A percentile compares a stretch with the other conserved stretches of the same genome.
phyloP scores from a whole-genome alignment of 2,329 filamentous ascomycete species.

The Apiospora hydei region DNA sequence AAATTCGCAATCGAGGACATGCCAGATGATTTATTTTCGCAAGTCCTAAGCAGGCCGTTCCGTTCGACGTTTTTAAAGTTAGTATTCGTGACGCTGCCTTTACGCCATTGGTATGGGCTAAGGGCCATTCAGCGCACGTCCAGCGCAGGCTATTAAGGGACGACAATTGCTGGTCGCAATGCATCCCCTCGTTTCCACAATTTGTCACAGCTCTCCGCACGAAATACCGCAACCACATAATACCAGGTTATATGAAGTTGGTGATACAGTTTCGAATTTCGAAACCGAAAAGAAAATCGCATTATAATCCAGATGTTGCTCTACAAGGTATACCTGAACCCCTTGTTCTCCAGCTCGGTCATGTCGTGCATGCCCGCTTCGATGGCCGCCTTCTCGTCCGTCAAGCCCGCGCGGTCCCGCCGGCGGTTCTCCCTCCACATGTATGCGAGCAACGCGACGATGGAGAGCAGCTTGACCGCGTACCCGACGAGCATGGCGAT shows the following conservation, averaged over 20 bases:
- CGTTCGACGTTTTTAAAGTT: neutral
- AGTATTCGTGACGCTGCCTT: slow-evolving; percentile 3
- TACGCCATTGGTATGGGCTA: neutral
- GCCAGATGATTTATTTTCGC: neutral
- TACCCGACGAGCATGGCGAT: slow-evolving; percentile 44
- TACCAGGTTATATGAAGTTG: neutral
- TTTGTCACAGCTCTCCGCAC: neutral
- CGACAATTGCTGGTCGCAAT: neutral
- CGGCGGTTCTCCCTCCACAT: slow-evolving; percentile 40
- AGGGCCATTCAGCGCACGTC: neutral
- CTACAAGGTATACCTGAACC: slow-evolving; percentile 40
- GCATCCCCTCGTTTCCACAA: neutral
- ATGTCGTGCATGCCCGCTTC: slow-evolving; percentile 42
- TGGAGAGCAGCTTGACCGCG: slow-evolving; percentile 37
- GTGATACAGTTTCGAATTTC: neutral
- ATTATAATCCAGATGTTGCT: neutral
- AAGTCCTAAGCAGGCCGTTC: neutral
- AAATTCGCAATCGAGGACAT: neutral
- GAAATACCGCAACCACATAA: neutral
- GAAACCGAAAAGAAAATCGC: neutral
- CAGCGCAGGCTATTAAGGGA: neutral
- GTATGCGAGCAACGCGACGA: slow-evolving; percentile 40
- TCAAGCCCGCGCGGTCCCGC: slow-evolving; percentile 38
- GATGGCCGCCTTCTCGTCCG: slow-evolving; percentile 39
- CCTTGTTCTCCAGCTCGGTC: slow-evolving; percentile 42